phyloP scores from a whole-genome alignment of 2,329 filamentous ascomycete species.

The Camptophora hylomeconis region DNA sequence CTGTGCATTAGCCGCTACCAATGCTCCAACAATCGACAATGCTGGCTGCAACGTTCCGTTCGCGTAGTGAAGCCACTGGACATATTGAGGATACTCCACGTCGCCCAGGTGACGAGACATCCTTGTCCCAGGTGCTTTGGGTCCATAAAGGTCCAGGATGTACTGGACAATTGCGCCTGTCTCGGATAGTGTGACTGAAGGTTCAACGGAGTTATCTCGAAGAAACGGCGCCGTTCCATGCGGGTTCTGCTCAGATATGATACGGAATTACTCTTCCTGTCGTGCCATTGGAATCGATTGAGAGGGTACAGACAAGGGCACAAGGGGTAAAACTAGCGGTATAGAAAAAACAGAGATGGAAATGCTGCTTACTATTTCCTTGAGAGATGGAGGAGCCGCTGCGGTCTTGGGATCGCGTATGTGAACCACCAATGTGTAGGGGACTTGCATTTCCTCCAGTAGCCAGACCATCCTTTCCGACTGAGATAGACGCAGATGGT shows the following conservation, averaged over 20 bases:
- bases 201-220: too few relatives aligned
- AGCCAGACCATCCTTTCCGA: constrained; percentile 54
- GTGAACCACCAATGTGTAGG: constrained; percentile 39
- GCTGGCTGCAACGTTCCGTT: constrained; percentile 35
- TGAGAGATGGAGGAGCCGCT: constrained; percentile 27
- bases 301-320: too few relatives aligned
- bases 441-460: constrained; percentile 48
- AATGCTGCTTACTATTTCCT: too few relatives aligned
- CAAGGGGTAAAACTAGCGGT: too few relatives aligned
- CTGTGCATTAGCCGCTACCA: too few relatives aligned
- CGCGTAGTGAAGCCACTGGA: constrained; percentile 52
- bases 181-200: constrained; percentile 48
- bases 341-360: too few relatives aligned
- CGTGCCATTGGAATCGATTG: too few relatives aligned
- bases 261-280: too few relatives aligned
- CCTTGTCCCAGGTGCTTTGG: constrained; percentile 30
- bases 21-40: too few relatives aligned
- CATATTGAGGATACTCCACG: constrained; percentile 43
- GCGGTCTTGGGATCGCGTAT: constrained; percentile 32
- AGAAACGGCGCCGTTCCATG: constrained; percentile 48
- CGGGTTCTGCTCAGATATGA: too few relatives aligned
- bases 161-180: constrained; percentile 49
- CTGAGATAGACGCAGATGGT: constrained; percentile 46
- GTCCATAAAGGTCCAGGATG: constrained; percentile 41
- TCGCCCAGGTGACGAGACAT: constrained; percentile 34